phyloP scores from a whole-genome alignment of 177 flowering plant species.

The Telopea speciosissima region DNA sequence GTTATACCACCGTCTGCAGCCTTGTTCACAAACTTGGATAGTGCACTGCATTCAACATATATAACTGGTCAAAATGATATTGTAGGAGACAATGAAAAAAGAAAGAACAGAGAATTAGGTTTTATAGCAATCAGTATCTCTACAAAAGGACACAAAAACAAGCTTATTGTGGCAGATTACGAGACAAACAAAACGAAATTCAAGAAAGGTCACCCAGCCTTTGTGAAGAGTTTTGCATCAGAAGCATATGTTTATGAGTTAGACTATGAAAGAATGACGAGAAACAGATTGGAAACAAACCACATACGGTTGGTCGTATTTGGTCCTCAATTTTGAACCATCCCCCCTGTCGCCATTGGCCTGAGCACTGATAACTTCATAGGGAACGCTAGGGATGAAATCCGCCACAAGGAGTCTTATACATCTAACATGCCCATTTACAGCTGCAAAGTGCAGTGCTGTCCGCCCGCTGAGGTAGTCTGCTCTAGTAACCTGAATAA shows the following conservation, averaged over 20 bases:
- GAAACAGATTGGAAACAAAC: slow-evolving; percentile 9
- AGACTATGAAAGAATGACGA: neutral
- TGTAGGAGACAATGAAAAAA: neutral
- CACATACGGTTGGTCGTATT: slow-evolving; percentile 43
- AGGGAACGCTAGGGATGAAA: slow-evolving; percentile 74
- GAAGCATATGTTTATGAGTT: neutral
- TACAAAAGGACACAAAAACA: neutral
- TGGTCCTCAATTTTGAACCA: slow-evolving; percentile 35
- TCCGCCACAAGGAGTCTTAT: slow-evolving; percentile 85
- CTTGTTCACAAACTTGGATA: slow-evolving; percentile 82
- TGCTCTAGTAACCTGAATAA: slow-evolving; percentile 65
- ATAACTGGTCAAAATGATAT: neutral
- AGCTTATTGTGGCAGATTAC: neutral
- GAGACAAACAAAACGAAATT: neutral
- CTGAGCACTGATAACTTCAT: slow-evolving; percentile 35
- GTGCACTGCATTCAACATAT: slow-evolving; percentile 51
- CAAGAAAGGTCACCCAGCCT: neutral
- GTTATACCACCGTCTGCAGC: slow-evolving; percentile 97
- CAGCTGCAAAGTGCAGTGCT: slow-evolving; percentile 93
- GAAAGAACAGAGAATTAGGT: neutral
- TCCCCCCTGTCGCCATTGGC: slow-evolving; percentile 28
- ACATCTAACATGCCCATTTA: slow-evolving; percentile 89
- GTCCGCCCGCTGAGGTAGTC: slow-evolving; percentile 93
- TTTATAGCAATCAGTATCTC: neutral
- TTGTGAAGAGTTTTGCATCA: neutral